A percentile compares a stretch with the other conserved stretches of the same genome.
Evolutionary conservation across 2,329 filamentous ascomycete genomes (phyloP).

Genomic region (Colletotrichum costaricense): DNA sequence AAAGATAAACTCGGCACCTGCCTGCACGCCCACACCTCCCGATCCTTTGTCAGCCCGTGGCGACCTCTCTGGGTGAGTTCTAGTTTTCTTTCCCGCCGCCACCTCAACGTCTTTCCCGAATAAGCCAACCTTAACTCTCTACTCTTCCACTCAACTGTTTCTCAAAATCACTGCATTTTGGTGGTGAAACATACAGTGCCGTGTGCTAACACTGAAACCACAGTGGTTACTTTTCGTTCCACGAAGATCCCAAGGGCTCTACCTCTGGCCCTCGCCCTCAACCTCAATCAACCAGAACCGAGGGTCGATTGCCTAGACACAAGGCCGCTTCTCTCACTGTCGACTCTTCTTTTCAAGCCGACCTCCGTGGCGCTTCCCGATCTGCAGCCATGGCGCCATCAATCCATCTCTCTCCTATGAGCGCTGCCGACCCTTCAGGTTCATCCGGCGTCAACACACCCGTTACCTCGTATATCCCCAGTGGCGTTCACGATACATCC

Average conservation of each 20-base stretch:
- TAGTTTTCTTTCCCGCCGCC: neutral
- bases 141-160: no score
- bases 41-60: constrained; percentile 68
- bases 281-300: constrained; percentile 60
- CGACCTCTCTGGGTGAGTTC: constrained; percentile 68
- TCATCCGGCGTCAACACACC: constrained; percentile 51
- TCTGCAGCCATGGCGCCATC: constrained; percentile 35
- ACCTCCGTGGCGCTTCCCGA: constrained; percentile 5
- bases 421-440: constrained; percentile 35
- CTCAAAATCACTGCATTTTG: neutral
- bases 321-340: constrained; percentile 48
- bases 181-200: constrained; percentile 40
- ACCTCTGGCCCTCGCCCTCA: constrained; percentile 62
- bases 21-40: constrained; percentile 53
- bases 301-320: constrained; percentile 51
- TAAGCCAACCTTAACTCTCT: neutral
- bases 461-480: constrained; percentile 63
- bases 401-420: constrained; percentile 16
- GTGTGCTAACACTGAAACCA: neutral
- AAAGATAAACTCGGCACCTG: constrained; percentile 52
- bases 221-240: constrained; percentile 69
- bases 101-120: neutral
- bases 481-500: constrained; percentile 57
- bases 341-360: constrained; percentile 37
- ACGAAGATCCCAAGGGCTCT: constrained; percentile 63